These are phyloP conservation scores for Diaporthe sp. DNA, from an alignment of 2,329 filamentous ascomycete genomes.

Conservation along the genomic window DNA sequence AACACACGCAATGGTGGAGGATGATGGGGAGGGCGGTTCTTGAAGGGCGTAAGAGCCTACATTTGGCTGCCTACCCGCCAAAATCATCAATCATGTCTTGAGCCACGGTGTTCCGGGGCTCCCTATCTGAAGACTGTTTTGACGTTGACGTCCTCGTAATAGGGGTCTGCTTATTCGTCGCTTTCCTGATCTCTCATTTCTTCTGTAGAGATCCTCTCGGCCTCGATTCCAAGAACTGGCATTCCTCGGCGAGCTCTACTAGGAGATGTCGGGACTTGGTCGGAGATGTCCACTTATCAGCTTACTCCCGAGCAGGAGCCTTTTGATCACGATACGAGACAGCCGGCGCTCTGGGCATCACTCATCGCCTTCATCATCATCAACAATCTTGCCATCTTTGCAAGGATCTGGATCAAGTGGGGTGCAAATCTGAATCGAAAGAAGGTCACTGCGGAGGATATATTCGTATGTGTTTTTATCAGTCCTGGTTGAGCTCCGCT, in stretches of 20 bases:
- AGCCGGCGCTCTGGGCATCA: slow-evolving; percentile 17
- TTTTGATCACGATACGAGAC: not conserved
- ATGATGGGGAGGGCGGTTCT: not conserved
- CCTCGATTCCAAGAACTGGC: no score
- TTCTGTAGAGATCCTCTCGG: not conserved
- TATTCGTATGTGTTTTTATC: not conserved
- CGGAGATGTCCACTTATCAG: not conserved
- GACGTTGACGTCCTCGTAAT: not conserved
- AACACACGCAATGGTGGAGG: not conserved
- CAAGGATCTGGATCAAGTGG: slow-evolving; percentile 18
- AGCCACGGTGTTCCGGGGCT: not conserved
- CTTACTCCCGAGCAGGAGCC: not conserved
- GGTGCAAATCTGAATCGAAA: not conserved
- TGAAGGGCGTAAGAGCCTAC: slow-evolving; percentile 1
- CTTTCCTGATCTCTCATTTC: not conserved
- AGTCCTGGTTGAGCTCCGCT: not conserved
- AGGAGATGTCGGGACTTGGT: not conserved
- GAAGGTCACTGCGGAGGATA: slow-evolving; percentile 4
- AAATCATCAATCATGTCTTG: not conserved
- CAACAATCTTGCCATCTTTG: slow-evolving; percentile 9
- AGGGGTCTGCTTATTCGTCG: not conserved
- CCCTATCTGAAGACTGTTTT: not conserved
- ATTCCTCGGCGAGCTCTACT: not conserved
- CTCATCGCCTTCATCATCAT: not conserved
- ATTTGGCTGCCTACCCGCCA: not conserved